Evolutionary conservation across 805 yeast species (phyloP), one percentile per base, ranked within the genome.

Genomic region (Pichia sporocuriosa): DNA sequence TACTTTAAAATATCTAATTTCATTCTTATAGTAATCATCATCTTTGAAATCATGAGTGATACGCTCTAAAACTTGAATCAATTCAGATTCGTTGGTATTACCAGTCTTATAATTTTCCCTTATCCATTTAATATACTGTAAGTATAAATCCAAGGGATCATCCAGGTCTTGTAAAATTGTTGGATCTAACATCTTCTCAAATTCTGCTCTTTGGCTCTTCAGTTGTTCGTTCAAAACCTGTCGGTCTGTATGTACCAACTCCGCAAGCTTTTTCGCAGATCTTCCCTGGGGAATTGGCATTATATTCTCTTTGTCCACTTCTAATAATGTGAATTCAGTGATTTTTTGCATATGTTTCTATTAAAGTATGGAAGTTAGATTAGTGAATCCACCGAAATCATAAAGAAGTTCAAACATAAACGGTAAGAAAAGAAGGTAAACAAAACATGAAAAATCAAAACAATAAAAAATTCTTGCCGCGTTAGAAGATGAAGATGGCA

Each of bases 101-200:
- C 72, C 94, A 30, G 79, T 77, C 0, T 89, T 85, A 53, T 62
- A 79, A 48, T 65, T 72, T 26, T 70, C 69, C 44, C 72, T 77
- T 10, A 77, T 72, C 95, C 95, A 87, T n/a, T 68, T 57, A 11
- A 88, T 67, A 52, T 85, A 88, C 16, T 80, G 81, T n/a, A 86
- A 48, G 58, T 72, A 87, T 1, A 79, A 75, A 47, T 84, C 86
- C 19, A 88, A 57, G 0, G 96, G 96, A 58, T 89, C 96, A 62
- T 88, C 96, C 32, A 78, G 58, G 13, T 79, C 86, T 4, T 77
- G 81, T 7, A 77, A 47, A 2, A 66, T 15, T 3, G 46, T 43
- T 0, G 57, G 66, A 9, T 56, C 55, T 12, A 88, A 54, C n/a
- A 58, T 61, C 3, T 54, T 52, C 54, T 84, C 94, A 47, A 73